Base-by-base conservation (phyloP, 441 rosid genomes). In the Mallotus repandus region DNA sequence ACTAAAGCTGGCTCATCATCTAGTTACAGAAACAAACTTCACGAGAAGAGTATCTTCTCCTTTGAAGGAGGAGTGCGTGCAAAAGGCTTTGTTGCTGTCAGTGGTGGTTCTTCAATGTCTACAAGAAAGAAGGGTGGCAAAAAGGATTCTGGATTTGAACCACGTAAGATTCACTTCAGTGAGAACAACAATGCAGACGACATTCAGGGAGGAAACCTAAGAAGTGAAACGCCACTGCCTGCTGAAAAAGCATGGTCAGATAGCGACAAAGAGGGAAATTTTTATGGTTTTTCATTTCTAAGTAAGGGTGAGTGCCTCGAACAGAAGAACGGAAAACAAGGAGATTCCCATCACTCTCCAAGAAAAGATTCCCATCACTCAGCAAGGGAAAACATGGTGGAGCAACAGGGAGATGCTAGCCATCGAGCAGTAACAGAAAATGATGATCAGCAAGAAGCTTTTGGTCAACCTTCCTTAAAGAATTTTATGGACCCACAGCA, bases 181-280 rank as follows among this genome's bases (percentile, higher is more conserved):
- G 77, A 75, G 38, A 83, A 79, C 73, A 79, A 80, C 56, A 82
- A 76, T 63, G 81, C 74, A 72, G 83, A 76, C 74, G 80, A 81
- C 79, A 75, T 72, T 80, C 84, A 21, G 68, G 81, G 43, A 80
- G 83, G 77, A 77, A 70, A 72, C 57, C 64, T 66, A 69, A 82
- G 79, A 79, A 79, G 78, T 71, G 84, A 77, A 76, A 74, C 71
- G 68, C 74, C 83, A 45, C 59, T 59, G 35, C 76, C 79, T 53
- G 72, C 71, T 10, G 86, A 85, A 76, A 91, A 87, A 80, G 82
- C 84, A 46, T 83, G 89, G 81, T 76, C 89, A 74, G 77, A 55
- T 43, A 74, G 82, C 49, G 69, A 83, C 60, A 86, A 60, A 77
- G 80, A 65, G 62, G 85, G 76, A 76, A 77, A 71, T 70, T 76